Percentiles rank a stretch among this genome's conserved stretches.
Conservation (phyloP, 306 rosid genomes). For the Neltuma alba region DNA sequence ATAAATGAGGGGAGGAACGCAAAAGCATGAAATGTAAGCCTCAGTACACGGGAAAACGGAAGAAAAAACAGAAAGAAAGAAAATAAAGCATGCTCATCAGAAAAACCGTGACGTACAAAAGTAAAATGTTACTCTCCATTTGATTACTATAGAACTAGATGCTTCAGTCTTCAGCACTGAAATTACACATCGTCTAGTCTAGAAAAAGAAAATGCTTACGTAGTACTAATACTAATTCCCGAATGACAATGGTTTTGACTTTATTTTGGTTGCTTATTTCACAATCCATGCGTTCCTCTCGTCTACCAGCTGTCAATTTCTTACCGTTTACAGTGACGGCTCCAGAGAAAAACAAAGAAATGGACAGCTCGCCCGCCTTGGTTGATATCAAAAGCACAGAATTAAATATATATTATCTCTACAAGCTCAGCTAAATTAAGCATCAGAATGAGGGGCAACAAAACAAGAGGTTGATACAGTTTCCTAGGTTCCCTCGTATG, state of each 20-base stretch:
- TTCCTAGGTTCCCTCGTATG: not conserved
- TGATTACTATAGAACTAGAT: not conserved
- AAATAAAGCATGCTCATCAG: not conserved
- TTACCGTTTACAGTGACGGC: not conserved
- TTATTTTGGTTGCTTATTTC: not conserved
- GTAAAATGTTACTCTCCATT: not conserved
- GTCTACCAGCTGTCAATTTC: no score
- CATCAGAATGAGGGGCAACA: not conserved
- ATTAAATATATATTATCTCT: no score
- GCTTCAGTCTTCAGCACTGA: constrained; percentile 10
- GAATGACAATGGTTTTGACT: not conserved
- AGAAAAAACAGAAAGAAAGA: not conserved
- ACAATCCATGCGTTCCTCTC: not conserved
- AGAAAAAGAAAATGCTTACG: not conserved
- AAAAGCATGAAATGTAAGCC: not conserved
- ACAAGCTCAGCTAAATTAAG: not conserved
- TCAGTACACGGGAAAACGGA: not conserved
- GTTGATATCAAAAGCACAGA: not conserved
- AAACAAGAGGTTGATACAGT: not conserved
- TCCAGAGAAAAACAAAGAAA: not conserved
- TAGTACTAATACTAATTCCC: no score
- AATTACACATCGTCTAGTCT: not conserved
- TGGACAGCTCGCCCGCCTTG: not conserved
- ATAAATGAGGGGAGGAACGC: not conserved
- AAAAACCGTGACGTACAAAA: not conserved